Percentiles rank a stretch among this genome's conserved stretches.
Evolutionary conservation across 352 stramenopile species (phyloP).

Genomic region (Globisporangium viniferum): DNA sequence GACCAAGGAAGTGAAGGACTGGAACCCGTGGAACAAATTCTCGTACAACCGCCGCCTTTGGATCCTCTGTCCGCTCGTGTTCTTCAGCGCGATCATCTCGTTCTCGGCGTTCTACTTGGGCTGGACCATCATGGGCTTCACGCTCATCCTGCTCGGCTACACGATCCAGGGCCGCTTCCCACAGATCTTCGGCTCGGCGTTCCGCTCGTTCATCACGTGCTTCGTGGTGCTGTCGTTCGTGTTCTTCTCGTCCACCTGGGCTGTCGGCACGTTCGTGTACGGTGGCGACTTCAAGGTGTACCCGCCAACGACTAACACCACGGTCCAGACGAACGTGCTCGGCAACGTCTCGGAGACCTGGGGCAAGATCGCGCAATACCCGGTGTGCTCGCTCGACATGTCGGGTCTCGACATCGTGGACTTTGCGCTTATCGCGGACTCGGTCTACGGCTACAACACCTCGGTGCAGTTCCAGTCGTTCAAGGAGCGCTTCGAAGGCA

Average conservation of each 20-base stretch:
- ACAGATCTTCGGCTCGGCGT: conserved; percentile 78
- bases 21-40: conserved; percentile 80
- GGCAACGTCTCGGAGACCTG: conserved; percentile 30
- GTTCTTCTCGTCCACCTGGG: conserved; percentile 87
- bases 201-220: conserved; percentile 83
- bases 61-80: conserved; percentile 65
- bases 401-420: conserved; percentile 68
- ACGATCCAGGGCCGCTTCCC: conserved; percentile 83
- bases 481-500: conserved; percentile 77
- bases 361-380: conserved; percentile 70
- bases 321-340: conserved; percentile 20
- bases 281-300: conserved; percentile 80
- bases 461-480: conserved; percentile 72
- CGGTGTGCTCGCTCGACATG: conserved; percentile 72
- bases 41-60: conserved; percentile 60
- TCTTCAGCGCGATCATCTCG: conserved; percentile 80
- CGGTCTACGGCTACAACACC: conserved; percentile 80
- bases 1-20: conserved; percentile 37
- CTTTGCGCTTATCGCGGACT: conserved; percentile 83
- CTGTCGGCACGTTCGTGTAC: conserved; percentile 84
- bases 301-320: conserved; percentile 32
- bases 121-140: conserved; percentile 81
- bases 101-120: conserved; percentile 77
- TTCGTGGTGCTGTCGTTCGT: conserved; percentile 85
- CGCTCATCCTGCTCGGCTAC: conserved; percentile 71